Conservation (phyloP, 257 asterid genomes). For the Nicotiana paniculata region DNA sequence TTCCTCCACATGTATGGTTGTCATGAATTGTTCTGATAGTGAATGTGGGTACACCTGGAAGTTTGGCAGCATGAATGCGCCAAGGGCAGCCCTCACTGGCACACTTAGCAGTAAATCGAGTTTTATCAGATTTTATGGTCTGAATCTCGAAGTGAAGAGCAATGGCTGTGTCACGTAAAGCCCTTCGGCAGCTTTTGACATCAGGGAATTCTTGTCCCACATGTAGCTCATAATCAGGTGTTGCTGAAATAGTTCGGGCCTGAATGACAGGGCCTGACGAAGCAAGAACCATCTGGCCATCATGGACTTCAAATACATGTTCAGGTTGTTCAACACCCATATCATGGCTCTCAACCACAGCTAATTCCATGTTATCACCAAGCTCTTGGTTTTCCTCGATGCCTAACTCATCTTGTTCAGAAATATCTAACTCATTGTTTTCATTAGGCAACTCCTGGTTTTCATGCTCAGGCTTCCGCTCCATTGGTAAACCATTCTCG, state of each 20-base stretch:
- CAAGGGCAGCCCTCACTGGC: constrained; percentile 89
- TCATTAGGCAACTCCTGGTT: constrained; percentile 39
- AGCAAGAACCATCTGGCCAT: constrained; percentile 39
- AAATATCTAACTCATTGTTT: constrained; percentile 42
- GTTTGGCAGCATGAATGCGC: constrained; percentile 96
- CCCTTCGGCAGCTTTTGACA: constrained; percentile 87
- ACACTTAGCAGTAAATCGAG: constrained; percentile 90
- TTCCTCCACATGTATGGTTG: constrained; percentile 82
- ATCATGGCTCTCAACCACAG: constrained; percentile 55
- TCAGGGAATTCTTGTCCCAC: constrained; percentile 97
- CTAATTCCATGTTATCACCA: constrained; percentile 65
- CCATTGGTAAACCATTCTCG: constrained; percentile 42
- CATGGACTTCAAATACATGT: constrained; percentile 46
- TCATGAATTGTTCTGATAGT: constrained; percentile 82
- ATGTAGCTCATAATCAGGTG: constrained; percentile 62
- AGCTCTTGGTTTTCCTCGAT: constrained; percentile 56
- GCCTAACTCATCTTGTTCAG: constrained; percentile 52
- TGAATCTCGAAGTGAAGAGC: constrained; percentile 94
- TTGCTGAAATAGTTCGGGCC: constrained; percentile 50
- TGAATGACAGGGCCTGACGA: constrained; percentile 64
- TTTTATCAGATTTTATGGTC: constrained; percentile 86
- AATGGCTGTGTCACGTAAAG: constrained; percentile 85
- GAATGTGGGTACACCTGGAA: constrained; percentile 92
- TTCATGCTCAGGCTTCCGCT: constrained; percentile 56
- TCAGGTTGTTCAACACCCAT: constrained; percentile 43